Conservation (phyloP, 345 rosid genomes). For the Citrus sinensis region DNA sequence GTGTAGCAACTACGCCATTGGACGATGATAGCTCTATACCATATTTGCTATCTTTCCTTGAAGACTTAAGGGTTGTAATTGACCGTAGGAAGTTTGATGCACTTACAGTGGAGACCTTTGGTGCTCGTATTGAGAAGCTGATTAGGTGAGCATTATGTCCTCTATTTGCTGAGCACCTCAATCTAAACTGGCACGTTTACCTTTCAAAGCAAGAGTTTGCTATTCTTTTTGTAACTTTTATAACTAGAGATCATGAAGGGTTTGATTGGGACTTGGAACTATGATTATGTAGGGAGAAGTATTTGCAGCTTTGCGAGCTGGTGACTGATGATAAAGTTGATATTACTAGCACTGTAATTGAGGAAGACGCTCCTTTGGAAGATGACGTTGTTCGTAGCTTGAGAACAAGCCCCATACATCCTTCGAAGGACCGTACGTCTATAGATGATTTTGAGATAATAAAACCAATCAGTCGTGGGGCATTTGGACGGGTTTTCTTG, state of each 20-base stretch:
- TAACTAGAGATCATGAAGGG: background rate
- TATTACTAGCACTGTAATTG: constrained; percentile 77
- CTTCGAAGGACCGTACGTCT: constrained; percentile 87
- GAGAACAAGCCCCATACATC: constrained; percentile 90
- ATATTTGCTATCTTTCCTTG: constrained; percentile 75
- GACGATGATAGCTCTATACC: constrained; percentile 72
- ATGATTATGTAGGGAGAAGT: constrained; percentile 74
- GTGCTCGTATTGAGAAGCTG: constrained; percentile 88
- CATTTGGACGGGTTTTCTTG: constrained; percentile 97
- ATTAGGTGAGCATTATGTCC: constrained; percentile 55
- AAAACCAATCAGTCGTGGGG: constrained; percentile 99
- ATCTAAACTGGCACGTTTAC: background rate
- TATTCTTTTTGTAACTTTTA: background rate
- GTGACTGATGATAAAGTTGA: constrained; percentile 90
- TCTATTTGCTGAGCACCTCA: constrained; percentile 5
- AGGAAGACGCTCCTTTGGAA: constrained; percentile 95
- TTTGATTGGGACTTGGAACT: constrained; percentile 14
- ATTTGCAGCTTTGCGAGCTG: constrained; percentile 91
- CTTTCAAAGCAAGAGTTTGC: constrained; percentile 2
- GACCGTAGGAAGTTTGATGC: constrained; percentile 94
- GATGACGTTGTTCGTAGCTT: constrained; percentile 95
- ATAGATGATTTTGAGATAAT: constrained; percentile 99
- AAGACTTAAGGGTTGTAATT: constrained; percentile 72
- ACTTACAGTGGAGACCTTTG: constrained; percentile 94
- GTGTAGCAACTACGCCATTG: constrained; percentile 76